Base-by-base conservation (phyloP, 805 yeast genomes). In the Scheffersomyces amazonensis region DNA sequence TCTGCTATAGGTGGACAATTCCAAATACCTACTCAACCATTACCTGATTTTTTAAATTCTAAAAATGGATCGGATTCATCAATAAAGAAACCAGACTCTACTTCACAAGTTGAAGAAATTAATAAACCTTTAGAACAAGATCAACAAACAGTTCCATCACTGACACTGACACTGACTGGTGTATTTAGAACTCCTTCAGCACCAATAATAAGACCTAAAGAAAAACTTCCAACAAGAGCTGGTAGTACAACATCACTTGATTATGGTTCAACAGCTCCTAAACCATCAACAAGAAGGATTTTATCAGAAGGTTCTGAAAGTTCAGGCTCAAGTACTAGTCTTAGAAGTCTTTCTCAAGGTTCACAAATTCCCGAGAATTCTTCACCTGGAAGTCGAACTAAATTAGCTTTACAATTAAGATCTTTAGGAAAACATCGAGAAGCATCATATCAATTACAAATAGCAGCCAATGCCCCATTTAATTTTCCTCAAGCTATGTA, bases 401-500 rank as follows among this genome's bases (percentile, higher is more conserved):
- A 60, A 11, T 47, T 64, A 43, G 83, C 83, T 1, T 59, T 69
- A 7, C 69, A 70, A 13, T 60, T 79, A 34, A 68, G 85, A 37
- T 72, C 72, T 28, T 58, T 72, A 22, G 87, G 87, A 1, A 75
- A 81, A 36, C 73, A 78, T 25, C 71, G 80, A 32, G 91, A 82
- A 49, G 82, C 88, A 3, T 73, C 89, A 1, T 78, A 80, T 48
- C 86, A 81, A 47, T 62, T 86, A 38, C 80, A 78, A 45, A 66
- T 73, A 21, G 84, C 87, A 1, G 83, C 90, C 4, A 68, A 69
- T 38, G 58, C 66, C n/a, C 85, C 87, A 6, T 70, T 75, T 45
- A 69, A 66, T 43, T 76, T 80, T 31, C 63, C 69, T 1, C 52
- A 49, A 35, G 95, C 89, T 1, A 83, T 78, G 82, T 68, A 79